Base-by-base conservation (phyloP, 23 red algal genomes). In the Porphyridium purpureum region DNA sequence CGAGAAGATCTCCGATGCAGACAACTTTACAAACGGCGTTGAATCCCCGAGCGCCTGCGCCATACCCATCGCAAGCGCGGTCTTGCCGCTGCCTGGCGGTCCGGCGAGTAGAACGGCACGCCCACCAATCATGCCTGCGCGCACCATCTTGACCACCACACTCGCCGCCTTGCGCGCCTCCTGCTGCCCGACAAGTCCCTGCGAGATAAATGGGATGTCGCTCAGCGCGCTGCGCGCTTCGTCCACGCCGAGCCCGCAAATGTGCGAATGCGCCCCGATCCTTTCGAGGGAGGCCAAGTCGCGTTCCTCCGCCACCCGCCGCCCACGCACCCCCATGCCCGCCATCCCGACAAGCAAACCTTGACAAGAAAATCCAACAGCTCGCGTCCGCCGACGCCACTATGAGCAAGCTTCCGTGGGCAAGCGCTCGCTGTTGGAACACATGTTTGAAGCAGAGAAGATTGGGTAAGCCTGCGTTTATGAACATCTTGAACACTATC, bases 31-130 rank as follows among this genome's bases (percentile, higher is more conserved):
- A 29, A 98, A 98, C 20, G 90, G 90, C 28, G 90, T 98, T 27
- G 79, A 69, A 26, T 32, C 50, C 7, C 90, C 90, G 24, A 98
- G 51, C 29, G 79, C 71, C 57, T 86, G 90, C 23, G 90, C 57
- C 90, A 98, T 98, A 46, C 70, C 90, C 74, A 85, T 98, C 2
- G 90, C 90, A 25, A 98, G 57, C 5, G 90, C 90, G 0, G 90
- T 98, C 44, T 98, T 98, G 1, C 90, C 90, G 3, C 79, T 98
- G 3, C 90, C 90, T 9, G 90, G 90, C 48, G 79, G 55, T 5
- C 90, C 90, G 15, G 90, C 90, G 27, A 98, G 79, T 11, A 98
- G 59, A 33, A 98, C 66, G 0, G 69, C 90, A 26, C 90, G 64
- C 6, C 90, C 90, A 0, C 72, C 63, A 7, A 86, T 60, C 75